Conservation (phyloP, 805 yeast species). For the Priceomyces melissophilus region DNA sequence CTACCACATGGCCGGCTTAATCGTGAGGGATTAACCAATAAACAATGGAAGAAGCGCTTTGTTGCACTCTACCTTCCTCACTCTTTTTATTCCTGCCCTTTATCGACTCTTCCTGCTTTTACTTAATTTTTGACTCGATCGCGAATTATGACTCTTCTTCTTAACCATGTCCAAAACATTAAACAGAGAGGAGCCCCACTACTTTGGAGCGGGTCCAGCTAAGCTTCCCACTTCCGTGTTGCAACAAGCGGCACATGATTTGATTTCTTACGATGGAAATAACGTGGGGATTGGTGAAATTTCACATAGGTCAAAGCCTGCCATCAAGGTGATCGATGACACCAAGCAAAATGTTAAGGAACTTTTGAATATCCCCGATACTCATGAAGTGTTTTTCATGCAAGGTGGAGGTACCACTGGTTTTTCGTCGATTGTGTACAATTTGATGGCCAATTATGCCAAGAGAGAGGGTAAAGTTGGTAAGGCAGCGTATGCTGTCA, state of each 20-base stretch:
- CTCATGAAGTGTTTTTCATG: constrained; percentile 89
- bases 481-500: constrained; percentile 78
- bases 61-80: background rate
- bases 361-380: constrained; percentile 75
- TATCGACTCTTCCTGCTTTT: background rate
- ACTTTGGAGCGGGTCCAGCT: constrained; percentile 99
- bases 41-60: no score
- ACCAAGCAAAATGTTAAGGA: constrained; percentile 66
- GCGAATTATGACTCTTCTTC: background rate
- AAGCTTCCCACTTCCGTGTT: constrained; percentile 78
- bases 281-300: constrained; percentile 94
- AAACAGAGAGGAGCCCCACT: constrained; percentile 67
- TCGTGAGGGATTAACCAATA: constrained; percentile 1
- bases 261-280: constrained; percentile 62
- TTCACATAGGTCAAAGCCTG: constrained; percentile 89
- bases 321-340: constrained; percentile 68
- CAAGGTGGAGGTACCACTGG: constrained; percentile 99
- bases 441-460: constrained; percentile 71
- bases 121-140: background rate
- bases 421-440: constrained; percentile 82
- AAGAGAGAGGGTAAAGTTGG: constrained; percentile 73
- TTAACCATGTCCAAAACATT: constrained; percentile 22
- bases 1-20: constrained; percentile 51
- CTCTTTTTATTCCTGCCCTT: background rate
- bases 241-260: constrained; percentile 82